Evolutionary conservation across 208 protist species (phyloP), one percentile per base, ranked within the genome.

Genomic region (Novymonas esmeraldas): DNA sequence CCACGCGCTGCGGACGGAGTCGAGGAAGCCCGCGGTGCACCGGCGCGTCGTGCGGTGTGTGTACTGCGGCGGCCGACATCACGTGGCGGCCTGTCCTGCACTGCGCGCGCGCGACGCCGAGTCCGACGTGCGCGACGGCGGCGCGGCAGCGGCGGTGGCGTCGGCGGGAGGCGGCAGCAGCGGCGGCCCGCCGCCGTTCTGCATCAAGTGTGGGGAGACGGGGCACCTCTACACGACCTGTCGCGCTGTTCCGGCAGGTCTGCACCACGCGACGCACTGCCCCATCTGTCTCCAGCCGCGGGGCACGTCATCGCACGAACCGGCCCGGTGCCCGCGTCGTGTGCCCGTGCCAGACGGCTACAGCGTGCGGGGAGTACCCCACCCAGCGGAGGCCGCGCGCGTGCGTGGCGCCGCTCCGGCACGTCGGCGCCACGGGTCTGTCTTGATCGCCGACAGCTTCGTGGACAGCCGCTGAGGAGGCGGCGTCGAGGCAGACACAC

Each of bases 61-160:
- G 9, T 95, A 95, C 73, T 95, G 90, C 64, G 73, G 79, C 58
- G 85, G 90, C 3, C 67, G 65, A 7, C 90, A 95, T 68, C 87
- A 92, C 69, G 78, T 95, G 48, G 82, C 90, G 9, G 62, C 67
- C 56, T 95, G 90, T 60, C 85, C 90, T 5, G 77, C 73, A 50
- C 62, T 84, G 24, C 46, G 73, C 34, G 55, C 69, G 28, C 55
- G 61, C 26, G 39, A 72, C 28, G 20, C 20, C 52, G 58, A 65
- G 38, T 22, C 36, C 18, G 29, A 20, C 3, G 51, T 24, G 38
- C 61, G 52, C 3, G 28, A 51, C 16, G 38, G 1, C 26, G 18
- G 41, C 38, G 34, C 56, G 29, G 22, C 39, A 34, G 24, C 6
- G 3, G n/a, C n/a, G n/a, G n/a, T n/a, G 49, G 64, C 6, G 3